These are phyloP conservation scores for Gypsophila paniculata DNA, from an alignment of 179 eudicot genomes.

Conservation along the genomic window DNA sequence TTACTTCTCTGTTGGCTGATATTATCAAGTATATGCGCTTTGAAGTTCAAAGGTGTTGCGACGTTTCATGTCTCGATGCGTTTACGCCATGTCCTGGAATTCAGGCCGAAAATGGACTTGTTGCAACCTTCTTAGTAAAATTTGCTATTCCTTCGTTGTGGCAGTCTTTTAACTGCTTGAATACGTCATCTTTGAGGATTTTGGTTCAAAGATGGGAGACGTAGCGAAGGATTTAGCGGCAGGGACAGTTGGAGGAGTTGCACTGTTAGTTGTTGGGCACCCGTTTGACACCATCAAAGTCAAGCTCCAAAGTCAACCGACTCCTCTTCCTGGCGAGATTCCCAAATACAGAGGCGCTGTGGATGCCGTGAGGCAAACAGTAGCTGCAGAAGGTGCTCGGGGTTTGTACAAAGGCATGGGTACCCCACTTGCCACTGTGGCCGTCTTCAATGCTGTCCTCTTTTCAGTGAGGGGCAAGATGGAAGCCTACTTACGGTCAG, in stretches of 20 bases:
- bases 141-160: neutral
- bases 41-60: neutral
- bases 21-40: neutral
- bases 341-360: slow-evolving; percentile 74
- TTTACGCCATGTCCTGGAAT: neutral
- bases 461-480: slow-evolving; percentile 84
- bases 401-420: slow-evolving; percentile 99
- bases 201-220: slow-evolving; percentile 67
- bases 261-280: slow-evolving; percentile 85
- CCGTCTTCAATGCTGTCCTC: slow-evolving; percentile 81
- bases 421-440: slow-evolving; percentile 96
- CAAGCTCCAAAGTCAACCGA: slow-evolving; percentile 93
- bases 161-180: neutral
- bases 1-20: neutral
- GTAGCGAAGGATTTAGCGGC: slow-evolving; percentile 82
- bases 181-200: neutral
- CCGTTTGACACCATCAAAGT: slow-evolving; percentile 97
- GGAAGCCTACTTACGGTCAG: slow-evolving; percentile 64
- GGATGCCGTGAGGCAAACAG: slow-evolving; percentile 81
- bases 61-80: neutral
- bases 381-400: slow-evolving; percentile 77
- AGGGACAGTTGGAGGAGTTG: slow-evolving; percentile 93
- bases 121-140: neutral
- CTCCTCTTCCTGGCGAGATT: slow-evolving; percentile 75
- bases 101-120: neutral